Percentiles rank a stretch among this genome's conserved stretches.
phyloP scores from a whole-genome alignment of 331 rosid genomes.

The Saraca asoca region DNA sequence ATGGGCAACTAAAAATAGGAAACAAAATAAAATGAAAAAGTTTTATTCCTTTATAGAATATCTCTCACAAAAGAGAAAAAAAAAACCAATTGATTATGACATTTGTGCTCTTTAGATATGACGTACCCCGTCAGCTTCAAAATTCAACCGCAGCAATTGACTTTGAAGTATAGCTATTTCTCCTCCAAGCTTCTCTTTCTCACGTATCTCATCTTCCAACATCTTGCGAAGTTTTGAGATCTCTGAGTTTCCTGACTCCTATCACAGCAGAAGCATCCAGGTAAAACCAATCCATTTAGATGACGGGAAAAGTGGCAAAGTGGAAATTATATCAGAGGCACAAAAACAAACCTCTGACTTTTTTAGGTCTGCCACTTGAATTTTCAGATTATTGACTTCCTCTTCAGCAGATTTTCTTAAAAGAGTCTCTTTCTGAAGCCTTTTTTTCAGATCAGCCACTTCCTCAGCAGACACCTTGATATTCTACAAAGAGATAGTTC shows the following conservation, averaged over 20 bases:
- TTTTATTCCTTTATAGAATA: constrained; percentile 25
- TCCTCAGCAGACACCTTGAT: constrained; percentile 58
- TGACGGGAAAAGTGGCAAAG: constrained; percentile 21
- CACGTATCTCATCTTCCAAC: constrained; percentile 69
- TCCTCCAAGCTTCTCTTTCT: constrained; percentile 80
- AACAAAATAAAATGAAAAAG: constrained; percentile 12
- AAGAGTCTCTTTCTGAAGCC: constrained; percentile 68
- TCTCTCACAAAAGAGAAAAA: constrained; percentile 13
- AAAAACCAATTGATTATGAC: constrained; percentile 31
- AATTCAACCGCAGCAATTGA: constrained; percentile 81
- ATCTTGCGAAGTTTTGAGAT: constrained; percentile 65
- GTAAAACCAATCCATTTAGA: constrained; percentile 34
- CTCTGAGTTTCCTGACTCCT: constrained; percentile 73
- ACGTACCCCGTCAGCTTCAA: constrained; percentile 81
- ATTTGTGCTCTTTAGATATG: constrained; percentile 13
- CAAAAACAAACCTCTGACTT: constrained; percentile 73
- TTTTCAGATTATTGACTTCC: constrained; percentile 67
- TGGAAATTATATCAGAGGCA: constrained; percentile 34
- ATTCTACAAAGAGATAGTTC: constrained; percentile 36
- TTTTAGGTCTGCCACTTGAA: constrained; percentile 67
- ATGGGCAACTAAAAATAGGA: constrained; percentile 10
- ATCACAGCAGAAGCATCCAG: constrained; percentile 37
- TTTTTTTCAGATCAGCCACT: constrained; percentile 65
- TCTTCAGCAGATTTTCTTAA: constrained; percentile 83
- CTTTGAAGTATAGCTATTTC: constrained; percentile 84